These are phyloP conservation scores for Cynanchum wilfordii DNA, from an alignment of 257 asterid species.

Conservation along the genomic window DNA sequence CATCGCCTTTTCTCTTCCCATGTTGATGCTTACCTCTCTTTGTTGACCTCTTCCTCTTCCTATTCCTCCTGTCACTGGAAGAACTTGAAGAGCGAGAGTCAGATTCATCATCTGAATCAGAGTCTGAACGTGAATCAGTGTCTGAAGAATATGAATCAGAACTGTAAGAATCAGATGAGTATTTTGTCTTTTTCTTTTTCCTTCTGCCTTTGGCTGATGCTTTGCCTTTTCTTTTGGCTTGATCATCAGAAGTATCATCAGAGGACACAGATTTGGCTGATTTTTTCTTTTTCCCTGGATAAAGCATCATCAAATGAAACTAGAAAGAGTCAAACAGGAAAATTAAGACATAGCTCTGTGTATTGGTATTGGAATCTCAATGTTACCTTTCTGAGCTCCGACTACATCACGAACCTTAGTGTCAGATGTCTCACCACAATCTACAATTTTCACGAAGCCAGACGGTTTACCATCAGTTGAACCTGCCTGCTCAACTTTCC, in stretches of 20 bases:
- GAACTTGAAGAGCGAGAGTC: constrained; percentile 69
- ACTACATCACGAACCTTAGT: constrained; percentile 24
- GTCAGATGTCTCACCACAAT: constrained; percentile 68
- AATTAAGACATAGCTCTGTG: constrained; percentile 6
- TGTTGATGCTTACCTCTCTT: constrained; percentile 42
- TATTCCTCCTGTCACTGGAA: constrained; percentile 73
- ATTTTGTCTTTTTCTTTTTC: constrained; percentile 55
- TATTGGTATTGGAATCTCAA: neutral
- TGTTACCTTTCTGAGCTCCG: constrained; percentile 60
- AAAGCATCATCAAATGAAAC: constrained; percentile 13
- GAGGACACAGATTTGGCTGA: constrained; percentile 32
- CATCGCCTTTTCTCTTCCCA: constrained; percentile 40
- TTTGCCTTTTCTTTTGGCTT: constrained; percentile 44
- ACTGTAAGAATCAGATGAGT: constrained; percentile 80
- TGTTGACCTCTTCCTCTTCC: constrained; percentile 61
- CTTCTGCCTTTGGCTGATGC: constrained; percentile 36
- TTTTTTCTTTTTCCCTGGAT: constrained; percentile 56
- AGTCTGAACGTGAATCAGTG: constrained; percentile 56
- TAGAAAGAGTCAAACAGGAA: constrained; percentile 15
- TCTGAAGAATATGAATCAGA: constrained; percentile 63
- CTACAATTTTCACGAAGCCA: constrained; percentile 62
- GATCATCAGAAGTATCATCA: constrained; percentile 42
- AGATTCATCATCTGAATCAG: constrained; percentile 54
- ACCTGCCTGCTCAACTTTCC: constrained; percentile 79
- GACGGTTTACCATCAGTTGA: constrained; percentile 59